Evolutionary conservation across 2,329 filamentous ascomycete genomes (phyloP), one percentile per base, ranked within the genome.

Genomic region (Botrytis cinerea): DNA sequence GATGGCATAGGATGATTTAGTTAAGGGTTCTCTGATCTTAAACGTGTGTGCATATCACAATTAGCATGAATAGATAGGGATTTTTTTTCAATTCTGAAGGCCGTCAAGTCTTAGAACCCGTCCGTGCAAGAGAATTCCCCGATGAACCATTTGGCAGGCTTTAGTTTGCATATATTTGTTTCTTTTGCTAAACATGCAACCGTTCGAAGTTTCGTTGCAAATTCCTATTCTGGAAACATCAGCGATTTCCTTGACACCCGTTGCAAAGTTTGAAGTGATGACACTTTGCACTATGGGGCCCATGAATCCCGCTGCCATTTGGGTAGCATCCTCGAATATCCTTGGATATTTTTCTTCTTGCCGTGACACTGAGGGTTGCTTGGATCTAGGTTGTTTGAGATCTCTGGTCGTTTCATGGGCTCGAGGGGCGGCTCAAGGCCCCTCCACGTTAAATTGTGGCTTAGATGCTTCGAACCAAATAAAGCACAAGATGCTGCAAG

Each of bases 201-300:
- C 51, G 28, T 60, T 72, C 62, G 51, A 68, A 51, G 54, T 60
- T 61, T 69, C 71, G 63, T 69, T 60, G 63, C 32, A 10, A 51
- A 48, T 67, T 61, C 63, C 63, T 45, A 61, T 43, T 69, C 14
- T 68, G 71, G 63, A 61, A 72, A 69, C 51, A 61, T 35, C 62
- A 72, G 63, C 71, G 71, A 72, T 69, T 69, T 61, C 54, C 63
- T 38, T 72, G 62, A 69, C 71, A 72, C 63, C 71, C 71, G 71
- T 69, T 72, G 43, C 35, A 68, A 68, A 68, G 35, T 54, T 54
- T 54, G 46, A 72, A 68, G 70, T 32, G 70, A 72, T 72, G 70
- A 68, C 70, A 72, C 62, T 72, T 60, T 54, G 43, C 62, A 72
- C 61, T 67, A 72, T 68, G 51, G 45, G 22, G 38, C 54, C 46